Conservation (phyloP, 768 basidiomycete species). For the Terana coerulea region DNA sequence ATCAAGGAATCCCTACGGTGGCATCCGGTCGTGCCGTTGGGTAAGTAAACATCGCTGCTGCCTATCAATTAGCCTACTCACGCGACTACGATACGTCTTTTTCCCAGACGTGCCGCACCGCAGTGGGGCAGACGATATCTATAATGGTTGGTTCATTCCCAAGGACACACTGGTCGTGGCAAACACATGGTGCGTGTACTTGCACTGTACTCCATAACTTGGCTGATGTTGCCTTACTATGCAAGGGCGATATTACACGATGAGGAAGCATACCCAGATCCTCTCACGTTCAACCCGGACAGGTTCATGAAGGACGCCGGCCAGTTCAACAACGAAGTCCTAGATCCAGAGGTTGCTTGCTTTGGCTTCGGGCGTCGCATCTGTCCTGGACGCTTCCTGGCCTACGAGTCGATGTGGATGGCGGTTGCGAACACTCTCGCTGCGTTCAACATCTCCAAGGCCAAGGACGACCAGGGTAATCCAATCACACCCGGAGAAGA, state of each 20-base stretch:
- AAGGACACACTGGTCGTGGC: conserved; percentile 6
- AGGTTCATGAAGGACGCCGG: conserved; percentile 3
- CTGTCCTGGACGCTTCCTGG: conserved; percentile 22
- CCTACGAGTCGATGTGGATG: conserved; percentile 4
- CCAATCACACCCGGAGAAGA: neutral
- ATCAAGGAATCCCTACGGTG: conserved; percentile 29
- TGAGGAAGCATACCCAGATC: conserved; percentile 27
- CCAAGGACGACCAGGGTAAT: neutral
- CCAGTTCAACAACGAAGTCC: conserved; percentile 6
- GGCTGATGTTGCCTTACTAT: neutral
- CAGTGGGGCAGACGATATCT: conserved; percentile 19
- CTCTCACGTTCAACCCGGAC: conserved; percentile 21
- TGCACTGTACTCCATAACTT: neutral
- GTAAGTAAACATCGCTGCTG: conserved; percentile 12
- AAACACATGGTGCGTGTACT: conserved; percentile 9
- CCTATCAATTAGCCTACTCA: neutral
- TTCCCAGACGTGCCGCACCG: conserved; percentile 17
- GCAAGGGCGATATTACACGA: conserved; percentile 39
- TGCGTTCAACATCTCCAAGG: conserved; percentile 1
- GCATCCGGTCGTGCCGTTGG: conserved; percentile 32
- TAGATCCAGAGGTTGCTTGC: conserved; percentile 2
- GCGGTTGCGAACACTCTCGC: conserved; percentile 12
- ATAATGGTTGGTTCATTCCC: conserved; percentile 18
- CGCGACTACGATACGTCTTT: neutral
- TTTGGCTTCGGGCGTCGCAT: conserved; percentile 18